Evolutionary conservation across 2,329 filamentous ascomycete species (phyloP), one percentile per base, ranked within the genome.

Genomic region (Hyphodiscus sp.): DNA sequence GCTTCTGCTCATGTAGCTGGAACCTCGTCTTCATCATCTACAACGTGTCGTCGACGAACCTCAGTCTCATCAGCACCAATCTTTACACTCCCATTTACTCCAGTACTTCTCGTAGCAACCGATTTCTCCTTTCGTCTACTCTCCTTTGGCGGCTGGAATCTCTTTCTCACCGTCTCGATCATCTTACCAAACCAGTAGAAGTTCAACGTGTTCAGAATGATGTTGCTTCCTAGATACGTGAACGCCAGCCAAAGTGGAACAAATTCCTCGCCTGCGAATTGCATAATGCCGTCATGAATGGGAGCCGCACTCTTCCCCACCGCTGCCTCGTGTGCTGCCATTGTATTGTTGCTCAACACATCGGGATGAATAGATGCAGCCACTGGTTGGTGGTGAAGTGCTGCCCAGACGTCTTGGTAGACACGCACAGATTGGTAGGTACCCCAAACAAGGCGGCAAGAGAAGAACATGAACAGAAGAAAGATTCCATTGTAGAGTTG

Each of bases 161-260:
- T 78, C 74, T 88, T 91, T 55, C 83, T 77, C 13, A 94, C 82
- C 9, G 89, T 87, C 55, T 82, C 77, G 58, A 95, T 83, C 89
- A 95, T 95, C 78, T 89, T 90, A 65, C 82, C 76, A 68, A 92
- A 94, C 89, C 89, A 95, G 71, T 85, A 88, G 65, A 88, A 83
- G 71, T 95, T 95, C 50, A 95, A 73, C 13, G 79, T 76, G 65
- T 91, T 92, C 23, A 95, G 77, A 0, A 80, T 79, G 19, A 89
- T 51, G 68, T 94, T 94, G 65, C 81, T 83, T 10, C 76, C 76
- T 7, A 91, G 70, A 65, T 94, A 94, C 26, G 81, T 73, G 15
- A 69, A 71, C 1, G 81, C 83, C 20, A 94, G 75, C 88, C 88
- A 92, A 1, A 81, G 30, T 0, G 88, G 89, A 2, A 91, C 72